phyloP scores from a whole-genome alignment of 176 grass and related monocot genomes.

The Musa itinerans region DNA sequence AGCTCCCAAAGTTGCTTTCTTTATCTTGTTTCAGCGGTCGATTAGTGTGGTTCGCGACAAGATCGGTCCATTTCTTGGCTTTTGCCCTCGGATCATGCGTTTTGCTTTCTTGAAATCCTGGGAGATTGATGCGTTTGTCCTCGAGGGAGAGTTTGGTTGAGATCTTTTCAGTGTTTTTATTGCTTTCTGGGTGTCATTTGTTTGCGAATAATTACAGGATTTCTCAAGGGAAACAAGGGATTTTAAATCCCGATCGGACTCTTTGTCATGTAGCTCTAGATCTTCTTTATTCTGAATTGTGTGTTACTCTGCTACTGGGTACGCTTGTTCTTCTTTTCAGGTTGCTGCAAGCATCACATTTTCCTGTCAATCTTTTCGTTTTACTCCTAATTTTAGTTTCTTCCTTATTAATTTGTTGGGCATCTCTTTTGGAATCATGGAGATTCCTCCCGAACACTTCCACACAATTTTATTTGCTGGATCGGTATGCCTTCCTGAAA shows the following conservation, averaged over 20 bases:
- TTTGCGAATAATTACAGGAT: neutral
- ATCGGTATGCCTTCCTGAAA: neutral
- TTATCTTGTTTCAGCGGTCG: neutral
- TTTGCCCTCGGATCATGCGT: too few species aligned
- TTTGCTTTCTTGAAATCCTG: too few species aligned
- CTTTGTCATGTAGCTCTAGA: too few species aligned
- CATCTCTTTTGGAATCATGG: neutral
- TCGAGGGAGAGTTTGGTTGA: neutral
- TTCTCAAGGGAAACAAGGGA: neutral
- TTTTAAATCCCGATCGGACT: neutral
- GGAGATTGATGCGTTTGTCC: too few species aligned
- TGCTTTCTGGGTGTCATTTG: neutral
- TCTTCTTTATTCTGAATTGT: too few species aligned
- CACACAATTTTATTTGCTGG: neutral
- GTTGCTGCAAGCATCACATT: too few species aligned
- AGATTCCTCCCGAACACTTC: neutral
- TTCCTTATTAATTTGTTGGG: neutral
- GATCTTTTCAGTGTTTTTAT: neutral
- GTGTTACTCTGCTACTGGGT: too few species aligned
- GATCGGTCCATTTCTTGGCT: neutral
- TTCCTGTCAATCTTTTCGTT: too few species aligned
- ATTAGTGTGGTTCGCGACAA: neutral
- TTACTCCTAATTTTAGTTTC: too few species aligned
- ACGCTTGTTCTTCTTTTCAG: too few species aligned
- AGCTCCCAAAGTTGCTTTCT: neutral